A percentile compares a stretch with the other conserved stretches of the same genome.
Evolutionary conservation across 805 yeast species (phyloP).

Genomic region (Debaryomyces tyrocola): DNA sequence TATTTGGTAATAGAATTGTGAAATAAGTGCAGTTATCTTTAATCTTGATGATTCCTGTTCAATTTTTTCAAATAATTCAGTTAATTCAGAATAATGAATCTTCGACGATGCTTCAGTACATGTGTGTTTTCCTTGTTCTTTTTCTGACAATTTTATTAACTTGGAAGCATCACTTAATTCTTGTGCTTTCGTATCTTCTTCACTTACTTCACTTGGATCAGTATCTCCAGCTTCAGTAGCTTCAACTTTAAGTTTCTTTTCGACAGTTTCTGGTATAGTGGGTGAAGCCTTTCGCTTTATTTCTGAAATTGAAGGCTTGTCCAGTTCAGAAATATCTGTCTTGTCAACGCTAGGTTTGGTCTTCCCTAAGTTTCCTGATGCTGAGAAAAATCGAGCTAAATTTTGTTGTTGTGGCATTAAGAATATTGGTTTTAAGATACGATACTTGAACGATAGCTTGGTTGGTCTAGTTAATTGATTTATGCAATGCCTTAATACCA

Average conservation of each 20-base stretch:
- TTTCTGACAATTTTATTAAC: conserved; percentile 12
- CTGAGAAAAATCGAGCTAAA: conserved; percentile 29
- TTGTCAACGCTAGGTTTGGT: neutral
- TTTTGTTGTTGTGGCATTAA: conserved; percentile 34
- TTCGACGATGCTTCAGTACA: conserved; percentile 11
- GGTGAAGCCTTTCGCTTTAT: conserved; percentile 2
- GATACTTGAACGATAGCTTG: neutral
- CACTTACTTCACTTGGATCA: conserved; percentile 1
- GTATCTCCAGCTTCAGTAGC: neutral
- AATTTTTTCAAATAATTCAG: conserved; percentile 70
- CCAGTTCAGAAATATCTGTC: neutral
- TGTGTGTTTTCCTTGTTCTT: conserved; percentile 9
- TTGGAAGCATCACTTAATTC: conserved; percentile 13
- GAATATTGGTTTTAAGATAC: neutral
- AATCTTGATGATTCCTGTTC: conserved; percentile 82
- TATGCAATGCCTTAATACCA: neutral
- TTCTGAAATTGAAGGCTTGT: neutral
- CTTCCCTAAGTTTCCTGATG: neutral
- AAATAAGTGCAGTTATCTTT: conserved; percentile 72
- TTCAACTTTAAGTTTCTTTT: neutral
- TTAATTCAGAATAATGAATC: conserved; percentile 42
- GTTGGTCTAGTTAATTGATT: neutral
- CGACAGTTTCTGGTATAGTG: neutral
- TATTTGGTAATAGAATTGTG: conserved; percentile 69
- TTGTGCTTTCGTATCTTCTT: conserved; percentile 1